Evolutionary conservation across 768 basidiomycete genomes (phyloP).

Genomic region (Suillus occidentalis): DNA sequence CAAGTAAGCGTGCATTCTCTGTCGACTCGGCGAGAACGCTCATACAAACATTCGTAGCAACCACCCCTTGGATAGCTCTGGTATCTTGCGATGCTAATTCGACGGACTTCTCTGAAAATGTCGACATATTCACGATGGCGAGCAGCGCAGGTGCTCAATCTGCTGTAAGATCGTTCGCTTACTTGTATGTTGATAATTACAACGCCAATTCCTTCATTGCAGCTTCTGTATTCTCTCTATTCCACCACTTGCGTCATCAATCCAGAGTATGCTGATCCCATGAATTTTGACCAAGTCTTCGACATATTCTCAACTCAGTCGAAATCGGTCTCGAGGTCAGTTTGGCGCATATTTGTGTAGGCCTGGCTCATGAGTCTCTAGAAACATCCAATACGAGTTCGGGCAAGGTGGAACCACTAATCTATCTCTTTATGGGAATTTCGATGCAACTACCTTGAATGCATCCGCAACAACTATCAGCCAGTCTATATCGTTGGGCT

Average conservation of each 20-base stretch:
- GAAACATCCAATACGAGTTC: conserved; percentile 60
- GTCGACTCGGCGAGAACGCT: background rate
- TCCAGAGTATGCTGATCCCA: conserved; percentile 61
- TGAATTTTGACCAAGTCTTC: conserved; percentile 67
- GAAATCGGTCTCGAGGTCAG: conserved; percentile 54
- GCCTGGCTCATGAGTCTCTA: conserved; percentile 17
- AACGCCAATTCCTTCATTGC: background rate
- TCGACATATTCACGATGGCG: conserved; percentile 84
- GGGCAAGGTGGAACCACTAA: conserved; percentile 55
- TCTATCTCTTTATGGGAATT: conserved; percentile 50
- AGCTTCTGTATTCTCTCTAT: conserved; percentile 78
- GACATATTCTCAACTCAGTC: conserved; percentile 77
- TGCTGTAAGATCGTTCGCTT: conserved; percentile 50
- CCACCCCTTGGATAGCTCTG: conserved; percentile 90
- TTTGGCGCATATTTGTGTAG: conserved; percentile 21
- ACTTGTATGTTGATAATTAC: conserved; percentile 2
- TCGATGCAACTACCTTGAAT: conserved; percentile 66
- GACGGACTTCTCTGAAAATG: conserved; percentile 55
- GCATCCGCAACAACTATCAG: conserved; percentile 43
- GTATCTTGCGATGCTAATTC: conserved; percentile 81
- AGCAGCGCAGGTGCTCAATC: conserved; percentile 76
- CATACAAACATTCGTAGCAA: conserved; percentile 28
- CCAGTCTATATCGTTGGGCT: conserved; percentile 40
- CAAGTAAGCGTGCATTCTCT: conserved; percentile 37
- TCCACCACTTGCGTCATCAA: conserved; percentile 78